Percentiles rank a stretch among this genome's conserved stretches.
phyloP scores from a whole-genome alignment of 345 rosid genomes.

The Euphorbia tirucalli region DNA sequence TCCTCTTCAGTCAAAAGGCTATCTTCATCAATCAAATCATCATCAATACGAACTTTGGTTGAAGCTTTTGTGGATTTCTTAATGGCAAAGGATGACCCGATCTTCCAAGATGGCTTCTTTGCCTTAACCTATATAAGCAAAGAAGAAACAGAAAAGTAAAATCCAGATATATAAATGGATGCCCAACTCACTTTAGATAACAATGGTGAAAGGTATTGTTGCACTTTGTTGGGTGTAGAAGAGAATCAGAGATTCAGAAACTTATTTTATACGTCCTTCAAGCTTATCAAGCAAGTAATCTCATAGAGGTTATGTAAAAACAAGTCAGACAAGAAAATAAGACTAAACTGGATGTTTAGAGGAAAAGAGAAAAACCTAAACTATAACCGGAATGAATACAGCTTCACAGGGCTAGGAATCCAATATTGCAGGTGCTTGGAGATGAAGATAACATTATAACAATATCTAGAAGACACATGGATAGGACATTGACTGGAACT shows the following conservation, averaged over 20 bases:
- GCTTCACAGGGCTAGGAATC: neutral
- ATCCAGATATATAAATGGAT: neutral
- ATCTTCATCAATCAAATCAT: conserved; percentile 94
- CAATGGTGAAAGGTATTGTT: neutral
- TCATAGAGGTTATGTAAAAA: neutral
- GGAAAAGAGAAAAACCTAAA: neutral
- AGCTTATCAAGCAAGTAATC: neutral
- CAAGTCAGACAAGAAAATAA: neutral
- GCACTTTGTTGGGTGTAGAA: neutral
- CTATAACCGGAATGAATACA: neutral
- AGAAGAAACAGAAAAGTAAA: neutral
- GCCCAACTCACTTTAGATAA: neutral
- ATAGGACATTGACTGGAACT: neutral
- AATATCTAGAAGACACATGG: neutral
- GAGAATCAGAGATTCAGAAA: neutral
- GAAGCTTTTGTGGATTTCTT: conserved; percentile 49
- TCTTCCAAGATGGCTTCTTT: conserved; percentile 82
- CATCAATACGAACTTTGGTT: conserved; percentile 56
- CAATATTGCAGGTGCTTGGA: neutral
- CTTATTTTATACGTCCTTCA: neutral
- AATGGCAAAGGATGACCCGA: conserved; percentile 78
- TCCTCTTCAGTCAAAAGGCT: conserved; percentile 84
- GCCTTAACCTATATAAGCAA: conserved; percentile 52
- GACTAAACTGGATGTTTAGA: neutral
- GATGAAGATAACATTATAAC: neutral